These are phyloP conservation scores for Linum usitatissimum DNA, from an alignment of 345 rosid species.

Conservation along the genomic window DNA sequence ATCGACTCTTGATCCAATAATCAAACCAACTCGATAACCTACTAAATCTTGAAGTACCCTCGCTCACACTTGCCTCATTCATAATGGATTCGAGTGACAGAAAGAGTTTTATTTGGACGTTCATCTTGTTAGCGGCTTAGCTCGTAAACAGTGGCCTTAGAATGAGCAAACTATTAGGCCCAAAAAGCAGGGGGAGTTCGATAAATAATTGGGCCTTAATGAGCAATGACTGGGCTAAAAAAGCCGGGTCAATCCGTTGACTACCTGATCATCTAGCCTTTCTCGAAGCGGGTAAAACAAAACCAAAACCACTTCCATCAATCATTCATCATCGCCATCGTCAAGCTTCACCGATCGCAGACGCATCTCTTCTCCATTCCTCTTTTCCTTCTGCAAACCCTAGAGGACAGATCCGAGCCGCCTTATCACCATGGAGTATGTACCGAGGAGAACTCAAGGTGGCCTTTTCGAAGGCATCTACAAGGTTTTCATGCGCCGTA, in stretches of 20 bases:
- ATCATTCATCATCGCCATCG: neutral
- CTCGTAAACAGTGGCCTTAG: no score
- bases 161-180: no score
- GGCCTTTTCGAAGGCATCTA: slow-evolving; percentile 71
- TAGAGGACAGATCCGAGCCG: neutral
- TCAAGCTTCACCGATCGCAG: neutral
- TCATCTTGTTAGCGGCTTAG: no score
- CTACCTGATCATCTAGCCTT: neutral
- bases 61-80: no score
- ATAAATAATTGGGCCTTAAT: no score
- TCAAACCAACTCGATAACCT: no score
- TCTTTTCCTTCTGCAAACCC: neutral
- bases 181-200: no score
- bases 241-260: neutral
- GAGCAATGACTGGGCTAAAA: no score
- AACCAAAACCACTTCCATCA: neutral
- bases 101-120: no score
- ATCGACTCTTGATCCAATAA: no score
- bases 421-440: slow-evolving; percentile 52
- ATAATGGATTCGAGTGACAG: no score
- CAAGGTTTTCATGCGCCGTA: slow-evolving; percentile 83
- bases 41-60: no score
- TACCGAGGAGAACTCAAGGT: slow-evolving; percentile 39
- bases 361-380: neutral
- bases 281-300: neutral